Evolutionary conservation across 2,329 filamentous ascomycete species (phyloP).

Genomic region (Pyrenochaeta sp.): DNA sequence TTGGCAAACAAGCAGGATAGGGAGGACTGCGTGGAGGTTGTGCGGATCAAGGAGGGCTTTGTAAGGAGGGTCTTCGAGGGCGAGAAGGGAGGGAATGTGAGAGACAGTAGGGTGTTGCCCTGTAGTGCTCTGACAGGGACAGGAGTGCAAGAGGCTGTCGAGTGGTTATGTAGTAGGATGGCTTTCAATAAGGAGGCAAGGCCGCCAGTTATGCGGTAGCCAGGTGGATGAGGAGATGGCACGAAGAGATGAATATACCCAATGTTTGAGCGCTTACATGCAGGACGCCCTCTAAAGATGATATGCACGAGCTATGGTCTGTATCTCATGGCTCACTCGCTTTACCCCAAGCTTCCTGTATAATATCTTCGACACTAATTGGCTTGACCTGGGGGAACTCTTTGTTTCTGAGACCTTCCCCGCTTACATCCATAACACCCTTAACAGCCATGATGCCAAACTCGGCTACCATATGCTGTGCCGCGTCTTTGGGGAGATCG

Average conservation of each 20-base stretch:
- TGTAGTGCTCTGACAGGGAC: slow-evolving; percentile 85
- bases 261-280: background rate
- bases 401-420: slow-evolving; percentile 11
- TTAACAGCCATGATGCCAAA: slow-evolving; percentile 16
- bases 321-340: background rate
- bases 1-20: slow-evolving; percentile 97
- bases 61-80: slow-evolving; percentile 96
- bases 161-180: slow-evolving; percentile 91
- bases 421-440: slow-evolving; percentile 13
- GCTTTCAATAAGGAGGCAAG: slow-evolving; percentile 96
- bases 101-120: slow-evolving; percentile 90
- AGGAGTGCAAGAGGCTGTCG: slow-evolving; percentile 93
- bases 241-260: slow-evolving; percentile 1
- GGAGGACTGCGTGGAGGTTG: slow-evolving; percentile 97
- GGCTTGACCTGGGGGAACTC: slow-evolving; percentile 18
- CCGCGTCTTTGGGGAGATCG: slow-evolving; percentile 5
- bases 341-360: slow-evolving; percentile 18
- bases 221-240: background rate
- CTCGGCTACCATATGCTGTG: slow-evolving; percentile 7
- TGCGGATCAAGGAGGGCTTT: slow-evolving; percentile 94
- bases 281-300: background rate
- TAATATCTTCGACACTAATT: slow-evolving; percentile 12
- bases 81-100: slow-evolving; percentile 83
- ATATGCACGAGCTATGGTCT: too few relatives aligned
- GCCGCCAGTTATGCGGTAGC: slow-evolving; percentile 87